Evolutionary conservation across 1,284 basidiomycete species (phyloP).

Genomic region (Microbotryum scabiosae): DNA sequence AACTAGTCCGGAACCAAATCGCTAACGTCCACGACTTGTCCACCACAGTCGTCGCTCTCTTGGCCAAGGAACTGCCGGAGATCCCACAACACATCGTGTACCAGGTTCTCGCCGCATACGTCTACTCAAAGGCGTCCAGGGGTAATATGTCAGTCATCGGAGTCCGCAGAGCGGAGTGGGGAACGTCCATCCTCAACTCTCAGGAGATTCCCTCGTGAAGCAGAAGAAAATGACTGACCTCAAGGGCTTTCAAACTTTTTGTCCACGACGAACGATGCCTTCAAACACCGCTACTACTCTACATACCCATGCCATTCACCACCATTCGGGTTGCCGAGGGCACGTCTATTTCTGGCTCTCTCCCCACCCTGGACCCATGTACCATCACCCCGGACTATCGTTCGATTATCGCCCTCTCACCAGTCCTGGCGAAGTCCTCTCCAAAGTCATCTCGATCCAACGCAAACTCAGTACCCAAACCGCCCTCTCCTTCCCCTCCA

Average conservation of each 20-base stretch:
- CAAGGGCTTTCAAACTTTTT: too few relatives aligned
- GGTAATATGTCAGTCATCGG: slow-evolving; percentile 22
- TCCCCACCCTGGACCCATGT: background rate
- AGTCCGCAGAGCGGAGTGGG: background rate
- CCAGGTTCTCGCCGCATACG: slow-evolving; percentile 23
- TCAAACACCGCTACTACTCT: too few relatives aligned
- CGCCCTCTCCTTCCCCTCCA: background rate
- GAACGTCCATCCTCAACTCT: too few relatives aligned
- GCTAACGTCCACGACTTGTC: too few relatives aligned
- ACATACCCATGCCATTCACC: too few relatives aligned
- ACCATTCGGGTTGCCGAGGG: too few relatives aligned
- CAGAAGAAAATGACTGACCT: too few relatives aligned
- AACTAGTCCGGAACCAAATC: too few relatives aligned
- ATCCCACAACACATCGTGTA: slow-evolving; percentile 17
- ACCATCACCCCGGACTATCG: background rate
- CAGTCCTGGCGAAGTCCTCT: slow-evolving; percentile 24
- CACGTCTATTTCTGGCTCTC: background rate
- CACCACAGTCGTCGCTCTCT: slow-evolving; percentile 17
- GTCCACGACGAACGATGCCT: too few relatives aligned
- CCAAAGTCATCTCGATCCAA: slow-evolving; percentile 26
- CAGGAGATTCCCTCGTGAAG: too few relatives aligned
- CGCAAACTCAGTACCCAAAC: slow-evolving; percentile 10
- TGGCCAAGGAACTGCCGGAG: slow-evolving; percentile 12
- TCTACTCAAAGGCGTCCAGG: slow-evolving; percentile 22
- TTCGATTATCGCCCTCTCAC: background rate